A percentile compares a stretch with the other conserved stretches of the same genome.
Conservation (phyloP, 1,139 yeast genomes). For the Candida sp. region DNA sequence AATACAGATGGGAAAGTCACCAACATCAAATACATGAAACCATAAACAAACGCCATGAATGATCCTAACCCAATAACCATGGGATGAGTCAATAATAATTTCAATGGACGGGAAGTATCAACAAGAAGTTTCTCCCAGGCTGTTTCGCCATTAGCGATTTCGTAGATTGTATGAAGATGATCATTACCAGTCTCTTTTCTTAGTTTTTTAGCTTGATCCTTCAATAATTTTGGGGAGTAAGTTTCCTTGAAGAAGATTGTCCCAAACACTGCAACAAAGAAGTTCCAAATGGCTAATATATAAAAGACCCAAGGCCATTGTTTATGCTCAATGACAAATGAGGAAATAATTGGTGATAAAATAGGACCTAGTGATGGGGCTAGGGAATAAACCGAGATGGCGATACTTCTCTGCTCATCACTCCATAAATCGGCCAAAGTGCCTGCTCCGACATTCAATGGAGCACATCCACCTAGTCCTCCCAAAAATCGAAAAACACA, state of each 20-base stretch:
- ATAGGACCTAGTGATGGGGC: conserved; percentile 60
- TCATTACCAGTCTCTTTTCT: conserved; percentile 34
- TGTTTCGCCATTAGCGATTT: conserved; percentile 36
- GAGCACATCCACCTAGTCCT: conserved; percentile 32
- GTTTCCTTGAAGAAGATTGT: conserved; percentile 37
- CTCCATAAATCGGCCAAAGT: conserved; percentile 28
- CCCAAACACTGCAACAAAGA: conserved; percentile 33
- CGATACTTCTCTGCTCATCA: conserved; percentile 33
- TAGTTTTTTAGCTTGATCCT: conserved; percentile 26
- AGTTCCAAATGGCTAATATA: conserved; percentile 40
- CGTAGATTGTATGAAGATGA: conserved; percentile 41
- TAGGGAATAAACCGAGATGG: conserved; percentile 41
- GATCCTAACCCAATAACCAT: conserved; percentile 45
- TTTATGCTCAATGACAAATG: conserved; percentile 47
- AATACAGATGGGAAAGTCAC: conserved; percentile 41
- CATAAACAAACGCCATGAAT: conserved; percentile 45
- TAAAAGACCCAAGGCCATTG: conserved; percentile 46
- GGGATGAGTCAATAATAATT: conserved; percentile 40
- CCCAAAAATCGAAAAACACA: conserved; percentile 42
- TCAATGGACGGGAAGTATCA: conserved; percentile 38
- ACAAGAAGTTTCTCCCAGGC: conserved; percentile 24
- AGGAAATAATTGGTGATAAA: conserved; percentile 56
- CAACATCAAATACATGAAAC: conserved; percentile 46
- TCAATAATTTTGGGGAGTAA: conserved; percentile 36
- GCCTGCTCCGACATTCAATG: conserved; percentile 29